These are phyloP conservation scores for Saccharum spontaneum DNA, from an alignment of 176 grass and related monocot species.

Conservation along the genomic window DNA sequence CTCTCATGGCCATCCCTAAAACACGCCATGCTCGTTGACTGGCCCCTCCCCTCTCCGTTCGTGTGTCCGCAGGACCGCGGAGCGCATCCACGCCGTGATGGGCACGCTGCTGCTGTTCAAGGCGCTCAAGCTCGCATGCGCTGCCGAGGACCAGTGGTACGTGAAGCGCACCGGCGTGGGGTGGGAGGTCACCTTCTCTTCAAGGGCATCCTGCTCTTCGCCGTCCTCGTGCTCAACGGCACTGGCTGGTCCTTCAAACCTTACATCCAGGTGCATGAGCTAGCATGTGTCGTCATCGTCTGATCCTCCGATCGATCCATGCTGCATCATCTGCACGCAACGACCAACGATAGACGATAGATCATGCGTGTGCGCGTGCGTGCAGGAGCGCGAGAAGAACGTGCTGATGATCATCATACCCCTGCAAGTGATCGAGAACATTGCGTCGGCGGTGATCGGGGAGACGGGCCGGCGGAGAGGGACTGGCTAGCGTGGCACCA, in stretches of 20 bases:
- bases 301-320: not conserved
- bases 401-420: no score
- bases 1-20: conserved; percentile 49
- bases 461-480: no score
- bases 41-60: not conserved
- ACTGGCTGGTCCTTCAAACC: conserved; percentile 81
- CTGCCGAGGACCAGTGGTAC: conserved; percentile 64
- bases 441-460: no score
- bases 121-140: conserved; percentile 64
- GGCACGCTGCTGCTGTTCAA: conserved; percentile 70
- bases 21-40: conserved; percentile 38
- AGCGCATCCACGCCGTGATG: conserved; percentile 55
- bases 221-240: conserved; percentile 68
- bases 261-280: conserved; percentile 42
- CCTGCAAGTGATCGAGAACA: no score
- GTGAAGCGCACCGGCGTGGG: conserved; percentile 59
- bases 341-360: not conserved
- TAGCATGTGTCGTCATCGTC: no score
- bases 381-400: no score
- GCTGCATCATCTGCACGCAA: not conserved
- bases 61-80: conserved; percentile 25
- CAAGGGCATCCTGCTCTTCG: conserved; percentile 70
- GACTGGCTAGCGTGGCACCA: no score
- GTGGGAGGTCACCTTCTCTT: conserved; percentile 73
- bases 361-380: not conserved